These are phyloP conservation scores for Syncephalis fuscata DNA, from an alignment of 371 early-diverging fungal genomes.

Conservation along the genomic window DNA sequence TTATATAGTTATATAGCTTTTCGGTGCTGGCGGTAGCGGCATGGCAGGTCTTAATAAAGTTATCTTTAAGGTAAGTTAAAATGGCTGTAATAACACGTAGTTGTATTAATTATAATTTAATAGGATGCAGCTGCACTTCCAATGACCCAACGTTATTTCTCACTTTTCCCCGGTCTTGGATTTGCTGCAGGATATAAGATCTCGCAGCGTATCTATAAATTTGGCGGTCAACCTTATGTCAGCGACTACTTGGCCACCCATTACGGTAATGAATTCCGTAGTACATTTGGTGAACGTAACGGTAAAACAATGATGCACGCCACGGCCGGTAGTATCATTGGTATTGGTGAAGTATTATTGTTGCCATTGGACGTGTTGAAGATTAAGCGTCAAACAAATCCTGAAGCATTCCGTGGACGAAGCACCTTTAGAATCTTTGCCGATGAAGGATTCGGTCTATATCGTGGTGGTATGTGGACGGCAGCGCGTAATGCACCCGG, in stretches of 20 bases:
- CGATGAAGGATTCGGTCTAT: slow-evolving; percentile 86
- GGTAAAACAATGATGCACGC: slow-evolving; percentile 95
- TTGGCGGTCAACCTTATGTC: slow-evolving; percentile 94
- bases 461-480: slow-evolving; percentile 96
- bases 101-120: background rate
- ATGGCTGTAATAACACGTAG: too few relatives aligned
- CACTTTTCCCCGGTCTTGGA: slow-evolving; percentile 93
- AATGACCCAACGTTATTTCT: slow-evolving; percentile 36
- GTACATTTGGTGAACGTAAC: slow-evolving; percentile 78
- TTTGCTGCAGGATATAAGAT: slow-evolving; percentile 95
- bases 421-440: slow-evolving; percentile 59
- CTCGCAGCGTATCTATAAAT: slow-evolving; percentile 91
- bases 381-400: slow-evolving; percentile 94
- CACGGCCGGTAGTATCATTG: slow-evolving; percentile 90
- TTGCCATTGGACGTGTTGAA: slow-evolving; percentile 93
- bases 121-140: slow-evolving; percentile 64
- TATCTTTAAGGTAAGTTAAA: too few relatives aligned
- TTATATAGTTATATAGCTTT: too few relatives aligned
- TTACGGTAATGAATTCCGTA: slow-evolving; percentile 56
- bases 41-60: too few relatives aligned
- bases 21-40: too few relatives aligned
- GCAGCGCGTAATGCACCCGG: slow-evolving; percentile 96
- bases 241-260: slow-evolving; percentile 77
- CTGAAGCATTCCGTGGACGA: slow-evolving; percentile 75
- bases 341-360: slow-evolving; percentile 92